Evolutionary conservation across 2,329 filamentous ascomycete species (phyloP).

Genomic region (Phaeosphaeria sp.): DNA sequence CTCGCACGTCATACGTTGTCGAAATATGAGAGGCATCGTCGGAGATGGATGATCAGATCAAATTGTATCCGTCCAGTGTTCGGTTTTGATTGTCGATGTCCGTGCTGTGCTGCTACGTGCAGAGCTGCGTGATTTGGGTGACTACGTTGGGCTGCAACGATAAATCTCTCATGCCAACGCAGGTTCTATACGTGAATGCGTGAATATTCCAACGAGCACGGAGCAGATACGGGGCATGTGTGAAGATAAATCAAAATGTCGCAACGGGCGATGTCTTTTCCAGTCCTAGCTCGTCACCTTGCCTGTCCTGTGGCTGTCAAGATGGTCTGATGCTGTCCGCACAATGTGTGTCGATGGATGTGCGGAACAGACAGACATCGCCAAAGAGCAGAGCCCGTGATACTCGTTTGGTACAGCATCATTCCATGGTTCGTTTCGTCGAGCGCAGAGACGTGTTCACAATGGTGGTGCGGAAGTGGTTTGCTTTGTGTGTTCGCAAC

Average conservation of each 20-base stretch:
- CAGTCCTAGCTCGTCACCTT: neutral
- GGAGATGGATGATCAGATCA: neutral
- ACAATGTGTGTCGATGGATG: neutral
- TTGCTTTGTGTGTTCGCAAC: conserved; percentile 5
- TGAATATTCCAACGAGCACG: conserved; percentile 14
- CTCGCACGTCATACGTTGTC: conserved; percentile 4
- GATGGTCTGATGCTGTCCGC: neutral
- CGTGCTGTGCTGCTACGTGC: conserved; percentile 8
- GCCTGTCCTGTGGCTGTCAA: neutral
- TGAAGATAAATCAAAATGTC: neutral
- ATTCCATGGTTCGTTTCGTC: neutral
- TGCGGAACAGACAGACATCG: neutral
- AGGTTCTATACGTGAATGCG: neutral
- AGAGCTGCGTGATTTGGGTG: neutral
- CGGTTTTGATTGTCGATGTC: conserved; percentile 2
- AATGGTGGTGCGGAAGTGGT: neutral
- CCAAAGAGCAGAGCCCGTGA: neutral
- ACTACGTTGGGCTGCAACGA: conserved; percentile 13
- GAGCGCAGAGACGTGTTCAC: neutral
- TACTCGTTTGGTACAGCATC: neutral
- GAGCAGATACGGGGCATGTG: conserved; percentile 1
- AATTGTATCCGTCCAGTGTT: neutral
- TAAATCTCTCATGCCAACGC: conserved; percentile 11
- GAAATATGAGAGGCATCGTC: neutral
- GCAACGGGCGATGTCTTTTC: neutral